Conservation (phyloP, 164 flowering plant genomes). For the Pachysandra terminalis region DNA sequence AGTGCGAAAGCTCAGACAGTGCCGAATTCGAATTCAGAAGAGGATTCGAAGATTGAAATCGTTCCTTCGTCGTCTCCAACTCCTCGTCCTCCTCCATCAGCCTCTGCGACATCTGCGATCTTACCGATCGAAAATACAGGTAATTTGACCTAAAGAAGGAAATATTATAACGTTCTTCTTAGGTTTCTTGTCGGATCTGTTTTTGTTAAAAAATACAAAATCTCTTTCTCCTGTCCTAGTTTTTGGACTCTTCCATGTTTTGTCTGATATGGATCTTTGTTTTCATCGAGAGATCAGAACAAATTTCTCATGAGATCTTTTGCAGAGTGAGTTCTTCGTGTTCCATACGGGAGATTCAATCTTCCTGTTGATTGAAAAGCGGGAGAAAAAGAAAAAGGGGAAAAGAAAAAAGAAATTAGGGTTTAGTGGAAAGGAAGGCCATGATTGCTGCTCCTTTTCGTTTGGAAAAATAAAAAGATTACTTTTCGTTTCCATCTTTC, state of each 20-base stretch:
- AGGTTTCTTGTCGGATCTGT: slow-evolving; percentile 22
- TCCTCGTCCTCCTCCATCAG: slow-evolving; percentile 31
- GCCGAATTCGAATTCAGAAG: slow-evolving; percentile 17
- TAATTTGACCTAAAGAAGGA: slow-evolving; percentile 10
- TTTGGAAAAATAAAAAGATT: not conserved
- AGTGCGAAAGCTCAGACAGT: slow-evolving; percentile 38
- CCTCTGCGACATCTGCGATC: slow-evolving; percentile 42
- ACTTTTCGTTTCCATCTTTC: not conserved
- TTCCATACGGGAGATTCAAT: not conserved
- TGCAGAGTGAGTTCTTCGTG: slow-evolving; percentile 9
- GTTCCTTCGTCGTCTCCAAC: slow-evolving; percentile 28
- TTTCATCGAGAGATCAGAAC: not conserved
- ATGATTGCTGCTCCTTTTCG: slow-evolving; percentile 34
- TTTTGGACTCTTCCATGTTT: slow-evolving; percentile 16
- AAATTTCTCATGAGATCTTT: slow-evolving; percentile 5
- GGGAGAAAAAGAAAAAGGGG: slow-evolving; percentile 1
- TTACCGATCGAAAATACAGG: slow-evolving; percentile 61
- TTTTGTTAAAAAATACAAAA: slow-evolving; percentile 9
- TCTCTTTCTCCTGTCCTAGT: not conserved
- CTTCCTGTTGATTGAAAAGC: slow-evolving; percentile 16
- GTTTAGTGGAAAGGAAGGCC: slow-evolving; percentile 21
- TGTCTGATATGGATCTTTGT: slow-evolving; percentile 21
- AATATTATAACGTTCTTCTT: not conserved
- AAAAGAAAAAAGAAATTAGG: no score
- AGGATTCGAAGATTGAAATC: slow-evolving; percentile 13